Evolutionary conservation across 176 grass and related monocot species (phyloP).

Genomic region (Juncus effusus): DNA sequence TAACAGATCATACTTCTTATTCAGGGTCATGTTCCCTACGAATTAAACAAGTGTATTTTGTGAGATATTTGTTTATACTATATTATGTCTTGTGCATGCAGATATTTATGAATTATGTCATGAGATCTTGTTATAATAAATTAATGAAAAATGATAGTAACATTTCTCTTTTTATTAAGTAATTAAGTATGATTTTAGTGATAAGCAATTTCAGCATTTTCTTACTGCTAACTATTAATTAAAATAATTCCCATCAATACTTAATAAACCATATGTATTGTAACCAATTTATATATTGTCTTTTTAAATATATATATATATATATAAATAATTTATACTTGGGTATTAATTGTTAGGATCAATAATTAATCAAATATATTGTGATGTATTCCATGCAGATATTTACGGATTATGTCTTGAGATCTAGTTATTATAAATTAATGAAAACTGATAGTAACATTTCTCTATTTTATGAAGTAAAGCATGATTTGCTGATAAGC

Average conservation of each 20-base stretch:
- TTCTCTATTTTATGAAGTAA: too few relatives aligned
- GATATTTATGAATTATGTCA: not conserved
- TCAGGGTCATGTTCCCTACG: not conserved
- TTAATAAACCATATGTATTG: not conserved
- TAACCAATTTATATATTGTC: not conserved
- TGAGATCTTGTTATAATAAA: slow-evolving; percentile 15
- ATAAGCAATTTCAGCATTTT: not conserved
- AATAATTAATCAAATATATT: too few relatives aligned
- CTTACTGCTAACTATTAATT: not conserved
- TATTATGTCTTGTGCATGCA: too few relatives aligned
- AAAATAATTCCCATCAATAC: not conserved
- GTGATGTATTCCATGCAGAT: too few relatives aligned
- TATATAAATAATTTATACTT: not conserved
- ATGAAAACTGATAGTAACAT: too few relatives aligned
- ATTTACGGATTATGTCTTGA: too few relatives aligned
- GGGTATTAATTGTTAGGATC: too few relatives aligned
- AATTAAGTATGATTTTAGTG: not conserved
- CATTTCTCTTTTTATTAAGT: not conserved
- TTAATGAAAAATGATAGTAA: not conserved
- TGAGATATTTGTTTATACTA: too few relatives aligned
- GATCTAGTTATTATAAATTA: too few relatives aligned
- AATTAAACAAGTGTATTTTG: too few relatives aligned
- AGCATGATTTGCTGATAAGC: too few relatives aligned
- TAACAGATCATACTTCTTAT: not conserved
- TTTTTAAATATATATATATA: not conserved